Percentiles rank a stretch among this genome's conserved stretches.
These are phyloP conservation scores for Chaetomiaceae sp. DNA, from an alignment of 2,329 filamentous ascomycete species.

Conservation along the genomic window DNA sequence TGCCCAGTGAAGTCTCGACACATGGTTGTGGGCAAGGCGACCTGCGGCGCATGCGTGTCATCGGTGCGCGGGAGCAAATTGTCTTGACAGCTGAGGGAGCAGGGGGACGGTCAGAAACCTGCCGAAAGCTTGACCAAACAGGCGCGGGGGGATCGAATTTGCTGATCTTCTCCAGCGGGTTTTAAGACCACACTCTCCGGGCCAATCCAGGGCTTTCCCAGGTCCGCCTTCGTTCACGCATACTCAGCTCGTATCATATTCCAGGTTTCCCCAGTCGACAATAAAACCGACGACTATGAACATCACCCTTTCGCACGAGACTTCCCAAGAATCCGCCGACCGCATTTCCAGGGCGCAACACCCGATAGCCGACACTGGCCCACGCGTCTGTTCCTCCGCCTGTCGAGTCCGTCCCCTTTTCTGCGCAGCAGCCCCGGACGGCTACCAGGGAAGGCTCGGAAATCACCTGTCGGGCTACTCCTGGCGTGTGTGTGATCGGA, in stretches of 20 bases:
- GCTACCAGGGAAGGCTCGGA: not conserved
- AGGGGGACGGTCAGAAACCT: not conserved
- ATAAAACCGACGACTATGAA: constrained; percentile 9
- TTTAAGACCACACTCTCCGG: constrained; percentile 9
- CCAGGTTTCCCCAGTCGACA: not conserved
- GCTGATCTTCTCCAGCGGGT: constrained; percentile 13
- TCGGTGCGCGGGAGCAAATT: constrained; percentile 2
- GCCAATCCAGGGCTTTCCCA: not conserved
- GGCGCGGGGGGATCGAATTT: constrained; percentile 13
- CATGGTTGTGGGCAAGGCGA: constrained; percentile 1
- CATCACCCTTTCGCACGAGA: not conserved
- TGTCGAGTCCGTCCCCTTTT: not conserved
- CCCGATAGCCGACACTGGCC: constrained; percentile 3
- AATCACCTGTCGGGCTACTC: not conserved
- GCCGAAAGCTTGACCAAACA: constrained; percentile 13
- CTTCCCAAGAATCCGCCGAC: not conserved
- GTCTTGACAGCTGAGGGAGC: not conserved
- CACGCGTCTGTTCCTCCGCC: not conserved
- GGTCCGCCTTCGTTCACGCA: not conserved
- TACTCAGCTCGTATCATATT: not conserved
- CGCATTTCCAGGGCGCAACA: not conserved
- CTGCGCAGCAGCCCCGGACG: not conserved
- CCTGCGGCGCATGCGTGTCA: constrained; percentile 17
- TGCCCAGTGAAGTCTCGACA: constrained; percentile 14
- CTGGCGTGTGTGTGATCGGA: not conserved